Evolutionary conservation across 768 basidiomycete species (phyloP), one percentile per base, ranked within the genome.

Genomic region (Lentinula lateritia): DNA sequence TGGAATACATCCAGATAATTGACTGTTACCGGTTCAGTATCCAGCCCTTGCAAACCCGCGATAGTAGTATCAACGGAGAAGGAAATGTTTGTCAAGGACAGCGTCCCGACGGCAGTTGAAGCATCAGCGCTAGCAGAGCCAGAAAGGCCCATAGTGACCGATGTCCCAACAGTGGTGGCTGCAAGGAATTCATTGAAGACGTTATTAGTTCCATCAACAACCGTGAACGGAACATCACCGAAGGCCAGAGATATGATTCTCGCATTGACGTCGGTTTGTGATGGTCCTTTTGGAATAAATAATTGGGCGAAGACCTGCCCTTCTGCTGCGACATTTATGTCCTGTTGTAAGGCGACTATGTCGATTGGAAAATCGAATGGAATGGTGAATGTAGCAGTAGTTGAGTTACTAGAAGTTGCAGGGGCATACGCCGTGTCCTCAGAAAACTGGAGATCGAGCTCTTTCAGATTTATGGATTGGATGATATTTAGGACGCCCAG

Each of bases 351-450:
- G 1, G 85, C 75, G 2, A 78, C 76, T 64, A 91, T 85, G 66
- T 91, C 85, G 60, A 90, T 62, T 0, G 89, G 86, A 75, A 91
- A 90, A 15, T 71, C 78, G 65, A 90, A 90, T 2, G 88, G 89
- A 0, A 90, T 73, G 15, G 79, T 80, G 72, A 91, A 91, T 0
- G 82, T 77, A 12, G 86, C 86, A 18, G 81, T 80, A 1, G 87
- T 85, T 39, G 80, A 78, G 58, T 80, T 77, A 64, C 84, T 88
- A 60, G 84, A 81, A 18, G 87, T 81, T 13, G 74, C 62, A 4
- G 89, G 89, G 52, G 68, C 71, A 64, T 83, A 90, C 15, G 86
- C 80, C 0, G 82, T 80, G n/a, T 72, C 71, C 59, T 80, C 69
- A 0, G 84, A 82, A 70, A 90, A 90, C 62, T 82, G 64, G 46